Base-by-base conservation (phyloP, 1,284 basidiomycete genomes). In the Trichosporon asahii region DNA sequence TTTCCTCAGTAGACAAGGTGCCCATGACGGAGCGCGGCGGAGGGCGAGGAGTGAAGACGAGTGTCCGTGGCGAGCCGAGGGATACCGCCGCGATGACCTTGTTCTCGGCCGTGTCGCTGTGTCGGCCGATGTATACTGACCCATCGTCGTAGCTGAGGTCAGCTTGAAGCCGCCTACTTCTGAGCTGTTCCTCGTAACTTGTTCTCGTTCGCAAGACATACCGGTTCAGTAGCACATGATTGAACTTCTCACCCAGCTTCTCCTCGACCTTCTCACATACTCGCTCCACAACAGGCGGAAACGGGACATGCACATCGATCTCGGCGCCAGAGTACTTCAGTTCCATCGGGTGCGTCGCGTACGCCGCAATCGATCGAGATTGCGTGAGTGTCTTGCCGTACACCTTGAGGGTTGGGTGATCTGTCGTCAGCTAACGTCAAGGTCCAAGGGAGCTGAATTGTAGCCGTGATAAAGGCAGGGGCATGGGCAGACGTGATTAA, bases 211-310 rank as follows among this genome's bases (percentile, higher is more conserved):
- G n/a, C n/a, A 33, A 33, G 31, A 33, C 31, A 33, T 87, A 88
- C 23, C 79, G 76, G 69, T 88, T 88, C 72, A 87, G 77, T 86
- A 88, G 85, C 70, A 82, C 82, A 72, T 87, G 86, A 67, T 87
- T 87, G 80, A 88, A 88, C 29, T 71, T 75, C 5, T 85, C 84
- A 0, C 84, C 85, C 3, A 88, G 71, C 18, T 74, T 76, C 0
- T 73, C 73, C 57, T 86, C 83, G 2, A 88, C 78, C 29, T 71
- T 63, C 6, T 73, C 70, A 40, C 85, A 80, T 37, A 87, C 86
- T 27, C 76, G 74, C 29, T 78, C 72, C 3, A 87, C 74, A 0
- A 77, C 75, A 1, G 86, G 84, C 44, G 86, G 86, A 25, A 80
- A 76, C 0, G 84, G 84, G 40, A 83, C 75, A 65, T 85, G 80